Conservation (phyloP, 2,329 filamentous ascomycete species). For the Penicillium hesseltinei region DNA sequence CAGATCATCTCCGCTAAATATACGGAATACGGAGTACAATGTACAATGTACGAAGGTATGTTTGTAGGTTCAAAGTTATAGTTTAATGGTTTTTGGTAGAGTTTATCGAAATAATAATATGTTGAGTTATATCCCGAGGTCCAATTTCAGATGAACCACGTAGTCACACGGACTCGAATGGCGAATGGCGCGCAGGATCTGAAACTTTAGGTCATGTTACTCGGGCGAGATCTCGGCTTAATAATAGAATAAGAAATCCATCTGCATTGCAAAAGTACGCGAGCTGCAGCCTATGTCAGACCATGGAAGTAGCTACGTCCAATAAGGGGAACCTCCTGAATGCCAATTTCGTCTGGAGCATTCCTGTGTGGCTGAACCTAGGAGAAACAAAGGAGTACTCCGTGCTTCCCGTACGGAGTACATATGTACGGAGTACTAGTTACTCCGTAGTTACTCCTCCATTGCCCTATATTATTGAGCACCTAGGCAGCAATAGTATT, state of each 20-base stretch:
- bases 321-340: constrained; percentile 14
- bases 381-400: not conserved
- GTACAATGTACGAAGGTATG: too few species aligned
- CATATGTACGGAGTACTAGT: not conserved
- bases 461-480: not conserved
- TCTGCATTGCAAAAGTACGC: not conserved
- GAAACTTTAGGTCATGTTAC: constrained; percentile 4
- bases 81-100: not conserved
- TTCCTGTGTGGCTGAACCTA: constrained; percentile 2
- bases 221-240: constrained; percentile 6
- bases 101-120: not conserved
- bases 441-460: not conserved
- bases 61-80: not conserved
- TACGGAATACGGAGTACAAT: not conserved
- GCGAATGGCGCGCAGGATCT: constrained; percentile 5
- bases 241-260: not conserved
- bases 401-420: not conserved
- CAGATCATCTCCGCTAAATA: constrained; percentile 5
- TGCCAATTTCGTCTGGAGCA: constrained; percentile 10
- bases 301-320: constrained; percentile 8
- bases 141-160: not conserved
- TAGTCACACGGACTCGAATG: constrained; percentile 1
- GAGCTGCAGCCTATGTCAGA: constrained; percentile 4
- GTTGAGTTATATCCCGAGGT: not conserved
- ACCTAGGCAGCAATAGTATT: not conserved